These are phyloP conservation scores for Teratosphaeria nubilosa DNA, from an alignment of 2,329 filamentous ascomycete genomes.

Conservation along the genomic window DNA sequence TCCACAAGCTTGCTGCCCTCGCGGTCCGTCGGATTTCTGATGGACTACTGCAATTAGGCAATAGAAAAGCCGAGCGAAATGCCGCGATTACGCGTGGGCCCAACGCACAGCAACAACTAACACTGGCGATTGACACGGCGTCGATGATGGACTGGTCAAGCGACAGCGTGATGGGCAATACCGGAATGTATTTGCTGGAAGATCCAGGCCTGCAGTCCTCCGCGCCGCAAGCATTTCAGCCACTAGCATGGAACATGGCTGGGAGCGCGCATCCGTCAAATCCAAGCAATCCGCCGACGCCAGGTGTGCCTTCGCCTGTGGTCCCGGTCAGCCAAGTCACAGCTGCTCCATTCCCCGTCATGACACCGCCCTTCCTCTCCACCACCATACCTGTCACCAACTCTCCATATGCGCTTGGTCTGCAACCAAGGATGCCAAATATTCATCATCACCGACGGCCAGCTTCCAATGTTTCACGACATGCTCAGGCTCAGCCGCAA, in stretches of 20 bases:
- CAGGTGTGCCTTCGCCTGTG: conserved; percentile 12
- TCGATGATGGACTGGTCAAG: conserved; percentile 16
- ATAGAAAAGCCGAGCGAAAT: conserved; percentile 6
- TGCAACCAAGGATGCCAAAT: conserved; percentile 17
- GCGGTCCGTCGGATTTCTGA: conserved; percentile 32
- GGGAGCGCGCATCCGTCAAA: conserved; percentile 13
- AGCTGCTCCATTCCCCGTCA: conserved; percentile 23
- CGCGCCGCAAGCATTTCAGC: conserved; percentile 14
- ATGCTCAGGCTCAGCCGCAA: background rate
- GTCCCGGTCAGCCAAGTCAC: conserved; percentile 21
- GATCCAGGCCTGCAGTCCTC: conserved; percentile 33
- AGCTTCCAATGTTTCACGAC: conserved; percentile 5
- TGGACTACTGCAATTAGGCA: conserved; percentile 19
- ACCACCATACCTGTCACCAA: conserved; percentile 8
- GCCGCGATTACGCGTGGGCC: background rate
- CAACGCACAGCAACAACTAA: conserved; percentile 4
- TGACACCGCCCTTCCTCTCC: conserved; percentile 14
- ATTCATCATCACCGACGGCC: conserved; percentile 6
- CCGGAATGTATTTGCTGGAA: conserved; percentile 39
- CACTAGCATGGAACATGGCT: conserved; percentile 21
- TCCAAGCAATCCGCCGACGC: background rate
- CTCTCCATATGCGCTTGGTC: conserved; percentile 15
- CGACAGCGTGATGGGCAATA: conserved; percentile 38
- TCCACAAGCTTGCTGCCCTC: conserved; percentile 37
- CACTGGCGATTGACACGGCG: conserved; percentile 11